A percentile compares a stretch with the other conserved stretches of the same genome.
Evolutionary conservation across 108 stramenopile genomes (phyloP).

Genomic region (Conticribra guillardii): DNA sequence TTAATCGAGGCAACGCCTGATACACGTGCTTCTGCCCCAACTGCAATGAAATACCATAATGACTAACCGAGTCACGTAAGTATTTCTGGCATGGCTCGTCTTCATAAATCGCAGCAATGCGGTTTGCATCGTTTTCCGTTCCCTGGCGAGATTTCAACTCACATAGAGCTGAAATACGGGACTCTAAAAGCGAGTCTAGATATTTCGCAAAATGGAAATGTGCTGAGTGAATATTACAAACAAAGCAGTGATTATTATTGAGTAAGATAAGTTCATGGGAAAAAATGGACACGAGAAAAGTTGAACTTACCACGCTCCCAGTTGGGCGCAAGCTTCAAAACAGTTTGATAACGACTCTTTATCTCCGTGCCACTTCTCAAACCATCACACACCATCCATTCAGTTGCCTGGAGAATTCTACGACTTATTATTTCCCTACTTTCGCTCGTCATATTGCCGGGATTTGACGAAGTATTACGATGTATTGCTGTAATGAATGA

Average conservation of each 20-base stretch:
- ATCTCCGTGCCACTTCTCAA: conserved; percentile 75
- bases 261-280: neutral
- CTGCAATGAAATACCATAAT: conserved; percentile 72
- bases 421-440: conserved; percentile 53
- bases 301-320: conserved; percentile 80
- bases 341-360: conserved; percentile 63
- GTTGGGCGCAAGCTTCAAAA: conserved; percentile 65
- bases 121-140: conserved; percentile 50
- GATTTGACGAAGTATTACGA: too few species aligned
- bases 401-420: conserved; percentile 67
- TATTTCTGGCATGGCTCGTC: conserved; percentile 76
- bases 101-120: conserved; percentile 40
- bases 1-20: conserved; percentile 85
- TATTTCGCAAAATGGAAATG: conserved; percentile 54
- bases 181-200: conserved; percentile 63
- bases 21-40: conserved; percentile 82
- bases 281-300: neutral
- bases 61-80: conserved; percentile 65
- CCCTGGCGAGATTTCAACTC: conserved; percentile 29
- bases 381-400: conserved; percentile 81
- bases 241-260: neutral
- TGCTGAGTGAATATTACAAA: neutral
- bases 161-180: conserved; percentile 54
- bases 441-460: conserved; percentile 18
- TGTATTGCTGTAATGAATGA: conserved; percentile 9